Conservation (phyloP, 306 rosid genomes). For the Dalbergia oliveri region DNA sequence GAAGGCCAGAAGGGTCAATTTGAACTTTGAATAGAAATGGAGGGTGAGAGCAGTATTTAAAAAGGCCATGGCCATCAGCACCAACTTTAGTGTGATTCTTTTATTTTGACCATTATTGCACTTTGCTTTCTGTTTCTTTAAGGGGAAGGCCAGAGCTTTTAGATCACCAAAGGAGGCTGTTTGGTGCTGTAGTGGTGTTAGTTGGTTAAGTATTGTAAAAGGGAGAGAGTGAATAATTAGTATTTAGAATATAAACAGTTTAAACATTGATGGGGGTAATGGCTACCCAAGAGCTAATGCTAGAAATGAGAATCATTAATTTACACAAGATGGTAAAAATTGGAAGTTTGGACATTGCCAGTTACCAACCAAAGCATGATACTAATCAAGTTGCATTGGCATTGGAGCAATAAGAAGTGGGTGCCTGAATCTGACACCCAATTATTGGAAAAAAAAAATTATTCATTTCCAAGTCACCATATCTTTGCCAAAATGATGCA, state of each 20-base stretch:
- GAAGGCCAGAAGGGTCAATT: conserved; percentile 42
- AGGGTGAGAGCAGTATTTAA: conserved; percentile 65
- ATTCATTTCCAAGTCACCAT: conserved; percentile 43
- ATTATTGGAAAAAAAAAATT: not conserved
- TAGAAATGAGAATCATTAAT: conserved; percentile 36
- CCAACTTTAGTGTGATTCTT: conserved; percentile 70
- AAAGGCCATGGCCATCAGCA: conserved; percentile 57
- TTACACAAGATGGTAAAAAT: conserved; percentile 33
- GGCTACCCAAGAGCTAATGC: conserved; percentile 35
- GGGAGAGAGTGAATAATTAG: conserved; percentile 75
- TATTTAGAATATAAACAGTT: conserved; percentile 50
- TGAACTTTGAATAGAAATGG: conserved; percentile 57
- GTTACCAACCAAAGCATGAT: conserved; percentile 34
- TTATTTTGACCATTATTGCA: conserved; percentile 62
- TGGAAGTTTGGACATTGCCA: conserved; percentile 32
- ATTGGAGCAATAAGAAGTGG: conserved; percentile 39
- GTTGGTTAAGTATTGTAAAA: conserved; percentile 96
- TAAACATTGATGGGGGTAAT: conserved; percentile 47
- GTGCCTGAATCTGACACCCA: conserved; percentile 45
- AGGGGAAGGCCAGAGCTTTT: conserved; percentile 79
- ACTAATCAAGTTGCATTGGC: conserved; percentile 30
- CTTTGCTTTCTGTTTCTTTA: conserved; percentile 88
- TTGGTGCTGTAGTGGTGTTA: conserved; percentile 85
- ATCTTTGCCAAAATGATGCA: conserved; percentile 40
- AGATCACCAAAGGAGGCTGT: conserved; percentile 57